Evolutionary conservation across 306 rosid species (phyloP), one percentile per base, ranked within the genome.

Genomic region (Sindora glabra): DNA sequence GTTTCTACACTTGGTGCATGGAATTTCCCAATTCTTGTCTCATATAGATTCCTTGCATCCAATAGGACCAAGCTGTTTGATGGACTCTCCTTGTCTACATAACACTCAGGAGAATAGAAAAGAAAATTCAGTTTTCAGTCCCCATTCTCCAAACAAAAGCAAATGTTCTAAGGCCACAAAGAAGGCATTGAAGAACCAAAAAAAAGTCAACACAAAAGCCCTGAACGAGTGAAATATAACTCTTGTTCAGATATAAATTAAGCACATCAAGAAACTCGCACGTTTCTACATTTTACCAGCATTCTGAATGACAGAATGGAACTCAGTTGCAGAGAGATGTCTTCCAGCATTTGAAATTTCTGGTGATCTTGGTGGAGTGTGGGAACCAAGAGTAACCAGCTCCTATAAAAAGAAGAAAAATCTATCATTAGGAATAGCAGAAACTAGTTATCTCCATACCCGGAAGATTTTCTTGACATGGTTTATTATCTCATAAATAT

Each of bases 1-100:
- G 98, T 92, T 60, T 69, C 78, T 60, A 92, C 76, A 63, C 81
- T 76, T 16, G 95, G 95, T 15, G 64, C 79, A 18, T 76, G 62
- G 66, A 92, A 88, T 76, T 88, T 88, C 72, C 98, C 98, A 56
- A 92, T 82, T 76, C 98, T 83, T 13, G 98, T 92, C 77, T 92
- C 98, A 10, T 92, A n/a, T n/a, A n/a, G n/a, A n/a, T n/a, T n/a
- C n/a, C n/a, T 86, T 22, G 96, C 96, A 74, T 92, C 96, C 60
- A 88, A 79, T 51, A 88, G 75, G 60, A 92, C 92, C 59, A 81
- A 64, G 29, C 25, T 22, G 26, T 62, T 34, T 59, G 32, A 52
- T 13, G 60, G 67, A 42, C 52, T 59, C 61, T 74, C 87, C 49
- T 63, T 66, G 33, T 78, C 90, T 48, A 65, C 24, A 65, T 64